Base-by-base conservation (phyloP, 306 rosid genomes). In the Parietaria judaica region DNA sequence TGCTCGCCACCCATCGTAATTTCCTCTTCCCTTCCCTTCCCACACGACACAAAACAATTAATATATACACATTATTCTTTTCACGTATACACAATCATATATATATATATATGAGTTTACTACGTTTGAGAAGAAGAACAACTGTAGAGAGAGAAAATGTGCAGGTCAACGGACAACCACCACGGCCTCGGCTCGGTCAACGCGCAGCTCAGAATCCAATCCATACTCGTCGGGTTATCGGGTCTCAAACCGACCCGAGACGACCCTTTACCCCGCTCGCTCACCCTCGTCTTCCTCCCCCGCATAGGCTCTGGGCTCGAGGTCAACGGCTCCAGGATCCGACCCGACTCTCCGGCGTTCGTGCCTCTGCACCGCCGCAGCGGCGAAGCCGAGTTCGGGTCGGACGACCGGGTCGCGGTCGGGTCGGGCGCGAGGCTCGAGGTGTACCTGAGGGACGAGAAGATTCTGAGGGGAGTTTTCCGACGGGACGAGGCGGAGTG, bases 251-350 rank as follows among this genome's bases (percentile, higher is more conserved):
- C 45, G 15, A 16, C 31, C 12, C n/a, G 65, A 6, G 35, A 13
- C 0, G 7, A 41, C 1, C 73, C 77, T 1, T 72, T 65, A 7
- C 84, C 82, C 15, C 76, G 77, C 0, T 70, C 78, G n/a, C 64
- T 81, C 7, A 70, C 82, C 13, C 81, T 80, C 10, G 68, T 65
- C 14, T 83, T 63, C 14, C 77, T 70, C 13, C 80, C 89, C 15
- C 10, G 79, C 34, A 71, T 69, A 47, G 81, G 58, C 37, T 56
- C 58, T 37, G 56, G 35, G 36, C 76, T 78, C 12, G 81, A 75
- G 60, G 35, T 82, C 1, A 55, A 49, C 64, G 87, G 83, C 36
- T 62, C 72, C 1, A 64, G 61, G 52, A 53, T 78, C 68, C 75
- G 81, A 34, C 81, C 75, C 53, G 71, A 62, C 11, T 59, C 79